phyloP scores from a whole-genome alignment of 1,139 yeast species.

The Scheffersomyces lignicola region DNA sequence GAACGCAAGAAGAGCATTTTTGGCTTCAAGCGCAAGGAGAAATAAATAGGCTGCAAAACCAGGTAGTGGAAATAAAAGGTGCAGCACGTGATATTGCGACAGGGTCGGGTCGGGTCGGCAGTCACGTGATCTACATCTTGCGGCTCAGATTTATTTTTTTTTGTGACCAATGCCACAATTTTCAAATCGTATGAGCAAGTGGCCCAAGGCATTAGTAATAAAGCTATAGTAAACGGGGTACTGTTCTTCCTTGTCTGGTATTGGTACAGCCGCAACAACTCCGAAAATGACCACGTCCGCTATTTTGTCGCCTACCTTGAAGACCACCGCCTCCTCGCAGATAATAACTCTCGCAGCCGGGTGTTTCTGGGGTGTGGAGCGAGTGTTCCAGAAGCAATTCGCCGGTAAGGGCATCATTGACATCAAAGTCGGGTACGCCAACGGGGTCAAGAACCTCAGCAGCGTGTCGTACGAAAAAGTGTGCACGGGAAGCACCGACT shows the following conservation, averaged over 20 bases:
- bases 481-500: slow-evolving; percentile 69
- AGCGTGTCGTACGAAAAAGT: slow-evolving; percentile 76
- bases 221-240: too few species aligned
- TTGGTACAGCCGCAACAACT: too few species aligned
- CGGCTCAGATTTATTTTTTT: too few species aligned
- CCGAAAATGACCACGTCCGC: slow-evolving; percentile 17
- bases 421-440: slow-evolving; percentile 86
- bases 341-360: slow-evolving; percentile 73
- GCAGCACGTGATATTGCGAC: slow-evolving; percentile 5
- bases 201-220: too few species aligned
- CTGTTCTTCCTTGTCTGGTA: too few species aligned
- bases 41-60: slow-evolving; percentile 1
- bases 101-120: too few species aligned
- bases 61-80: neutral
- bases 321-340: slow-evolving; percentile 41
- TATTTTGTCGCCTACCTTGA: slow-evolving; percentile 36
- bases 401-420: slow-evolving; percentile 65
- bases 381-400: slow-evolving; percentile 71
- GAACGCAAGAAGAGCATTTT: slow-evolving; percentile 36
- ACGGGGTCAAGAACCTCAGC: slow-evolving; percentile 53
- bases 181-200: too few species aligned
- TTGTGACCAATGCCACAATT: too few species aligned
- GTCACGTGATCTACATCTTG: too few species aligned
- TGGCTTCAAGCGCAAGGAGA: slow-evolving; percentile 36
- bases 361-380: slow-evolving; percentile 96